Conservation (phyloP, 228 moss, liverwort and hornwort genomes). For the Sphagnum magellanicum region DNA sequence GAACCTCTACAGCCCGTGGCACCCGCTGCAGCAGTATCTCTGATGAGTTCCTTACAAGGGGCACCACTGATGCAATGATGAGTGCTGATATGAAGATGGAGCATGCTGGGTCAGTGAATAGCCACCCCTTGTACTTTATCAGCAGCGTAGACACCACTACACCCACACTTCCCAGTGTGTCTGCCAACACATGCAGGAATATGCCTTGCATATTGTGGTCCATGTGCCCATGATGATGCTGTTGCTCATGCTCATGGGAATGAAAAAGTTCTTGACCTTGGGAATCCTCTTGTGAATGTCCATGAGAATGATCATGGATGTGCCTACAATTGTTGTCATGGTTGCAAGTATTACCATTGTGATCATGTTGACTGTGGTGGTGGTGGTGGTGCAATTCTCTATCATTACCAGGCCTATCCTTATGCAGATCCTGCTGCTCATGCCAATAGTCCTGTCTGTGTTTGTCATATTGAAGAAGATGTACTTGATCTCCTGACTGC, state of each 20-base stretch:
- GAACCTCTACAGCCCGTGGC: conserved; percentile 66
- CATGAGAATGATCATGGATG: conserved; percentile 11
- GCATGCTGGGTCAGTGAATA: conserved; percentile 80
- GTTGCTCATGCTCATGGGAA: conserved; percentile 21
- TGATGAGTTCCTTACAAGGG: conserved; percentile 76
- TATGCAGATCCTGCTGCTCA: conserved; percentile 12
- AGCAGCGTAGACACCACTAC: conserved; percentile 83
- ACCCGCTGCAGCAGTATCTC: conserved; percentile 87
- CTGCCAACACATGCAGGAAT: conserved; percentile 88
- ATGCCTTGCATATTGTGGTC: conserved; percentile 96
- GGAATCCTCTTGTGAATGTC: neutral
- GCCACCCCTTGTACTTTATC: conserved; percentile 93
- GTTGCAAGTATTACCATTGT: conserved; percentile 10
- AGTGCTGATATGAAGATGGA: conserved; percentile 91
- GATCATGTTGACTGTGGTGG: conserved; percentile 20
- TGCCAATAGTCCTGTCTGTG: conserved; percentile 17
- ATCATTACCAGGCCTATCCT: conserved; percentile 16
- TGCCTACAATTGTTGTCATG: neutral
- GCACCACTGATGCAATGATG: conserved; percentile 81
- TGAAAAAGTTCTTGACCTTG: conserved; percentile 2
- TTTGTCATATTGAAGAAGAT: neutral
- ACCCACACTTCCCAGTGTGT: conserved; percentile 88
- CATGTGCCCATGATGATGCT: conserved; percentile 61
- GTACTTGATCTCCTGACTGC: neutral
- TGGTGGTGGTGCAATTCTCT: conserved; percentile 5